phyloP scores from a whole-genome alignment of 345 rosid genomes.

The Eucalyptus sp. region DNA sequence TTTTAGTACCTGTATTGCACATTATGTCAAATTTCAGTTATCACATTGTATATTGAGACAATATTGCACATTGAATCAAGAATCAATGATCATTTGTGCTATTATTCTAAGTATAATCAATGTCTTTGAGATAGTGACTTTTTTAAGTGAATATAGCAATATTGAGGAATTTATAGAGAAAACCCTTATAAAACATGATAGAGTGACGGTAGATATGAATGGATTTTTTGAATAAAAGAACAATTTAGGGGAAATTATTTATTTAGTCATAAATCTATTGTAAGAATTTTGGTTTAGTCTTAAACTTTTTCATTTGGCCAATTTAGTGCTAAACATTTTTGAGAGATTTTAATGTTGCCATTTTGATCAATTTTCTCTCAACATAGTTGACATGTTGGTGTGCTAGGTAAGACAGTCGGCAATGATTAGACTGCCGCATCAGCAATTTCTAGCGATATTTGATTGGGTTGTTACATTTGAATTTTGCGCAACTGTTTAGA shows the following conservation, averaged over 20 bases:
- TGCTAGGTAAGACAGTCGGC: rapidly evolving
- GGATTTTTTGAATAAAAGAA: neutral
- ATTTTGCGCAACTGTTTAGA: neutral
- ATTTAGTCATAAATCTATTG: neutral
- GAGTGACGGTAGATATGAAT: neutral
- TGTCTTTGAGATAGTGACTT: no score
- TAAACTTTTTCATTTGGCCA: neutral
- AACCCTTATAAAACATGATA: neutral
- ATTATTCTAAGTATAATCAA: neutral
- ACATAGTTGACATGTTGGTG: neutral
- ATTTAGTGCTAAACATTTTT: neutral
- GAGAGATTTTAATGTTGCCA: neutral
- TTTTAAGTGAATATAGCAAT: neutral
- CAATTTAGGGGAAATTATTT: neutral
- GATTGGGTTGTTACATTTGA: neutral
- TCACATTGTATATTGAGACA: no score
- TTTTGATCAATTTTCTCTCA: rapidly evolving
- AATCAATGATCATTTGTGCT: neutral
- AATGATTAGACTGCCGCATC: rapidly evolving
- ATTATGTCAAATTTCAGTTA: no score
- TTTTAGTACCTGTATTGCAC: no score
- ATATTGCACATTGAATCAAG: no score
- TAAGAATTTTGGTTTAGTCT: neutral
- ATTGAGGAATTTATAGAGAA: neutral
- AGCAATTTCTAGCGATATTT: neutral